phyloP scores from a whole-genome alignment of 1,139 yeast genomes.

The Saccharomyces hybrid region DNA sequence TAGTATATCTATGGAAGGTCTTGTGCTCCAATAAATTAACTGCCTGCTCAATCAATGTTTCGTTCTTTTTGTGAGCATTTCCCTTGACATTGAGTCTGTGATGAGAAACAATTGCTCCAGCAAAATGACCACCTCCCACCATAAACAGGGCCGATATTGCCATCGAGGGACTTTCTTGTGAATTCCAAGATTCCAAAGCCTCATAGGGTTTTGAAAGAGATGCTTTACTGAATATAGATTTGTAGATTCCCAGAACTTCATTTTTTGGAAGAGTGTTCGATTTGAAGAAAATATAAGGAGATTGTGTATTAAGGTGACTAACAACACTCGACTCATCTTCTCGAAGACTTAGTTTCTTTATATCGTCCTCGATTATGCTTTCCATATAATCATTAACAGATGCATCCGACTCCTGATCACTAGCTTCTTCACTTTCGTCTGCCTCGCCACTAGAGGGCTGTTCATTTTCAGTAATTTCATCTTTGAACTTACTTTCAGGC shows the following conservation, averaged over 20 bases:
- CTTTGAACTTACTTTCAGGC: slow-evolving; percentile 32
- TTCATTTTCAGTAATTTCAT: slow-evolving; percentile 56
- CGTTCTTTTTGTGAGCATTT: slow-evolving; percentile 33
- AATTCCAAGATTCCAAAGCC: slow-evolving; percentile 26
- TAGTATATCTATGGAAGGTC: slow-evolving; percentile 90
- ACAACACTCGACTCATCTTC: slow-evolving; percentile 30
- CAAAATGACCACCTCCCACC: slow-evolving; percentile 98
- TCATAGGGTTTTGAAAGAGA: slow-evolving; percentile 35
- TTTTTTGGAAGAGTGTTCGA: slow-evolving; percentile 40
- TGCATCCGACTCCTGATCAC: background rate
- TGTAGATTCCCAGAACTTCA: slow-evolving; percentile 62
- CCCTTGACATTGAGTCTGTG: slow-evolving; percentile 48
- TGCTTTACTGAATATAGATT: slow-evolving; percentile 48
- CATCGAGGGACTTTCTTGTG: slow-evolving; percentile 13
- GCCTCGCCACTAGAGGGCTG: slow-evolving; percentile 16
- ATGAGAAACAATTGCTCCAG: slow-evolving; percentile 87
- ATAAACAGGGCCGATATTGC: slow-evolving; percentile 66
- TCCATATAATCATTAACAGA: slow-evolving; percentile 4
- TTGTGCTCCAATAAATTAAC: slow-evolving; percentile 67
- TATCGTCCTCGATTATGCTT: slow-evolving; percentile 7
- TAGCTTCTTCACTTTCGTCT: slow-evolving; percentile 1
- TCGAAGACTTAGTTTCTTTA: slow-evolving; percentile 10
- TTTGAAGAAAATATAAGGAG: slow-evolving; percentile 54
- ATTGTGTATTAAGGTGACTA: slow-evolving; percentile 54
- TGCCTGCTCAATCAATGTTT: slow-evolving; percentile 46